Evolutionary conservation across 306 rosid species (phyloP), one percentile per base, ranked within the genome.

Genomic region (Begonia loranthoides): DNA sequence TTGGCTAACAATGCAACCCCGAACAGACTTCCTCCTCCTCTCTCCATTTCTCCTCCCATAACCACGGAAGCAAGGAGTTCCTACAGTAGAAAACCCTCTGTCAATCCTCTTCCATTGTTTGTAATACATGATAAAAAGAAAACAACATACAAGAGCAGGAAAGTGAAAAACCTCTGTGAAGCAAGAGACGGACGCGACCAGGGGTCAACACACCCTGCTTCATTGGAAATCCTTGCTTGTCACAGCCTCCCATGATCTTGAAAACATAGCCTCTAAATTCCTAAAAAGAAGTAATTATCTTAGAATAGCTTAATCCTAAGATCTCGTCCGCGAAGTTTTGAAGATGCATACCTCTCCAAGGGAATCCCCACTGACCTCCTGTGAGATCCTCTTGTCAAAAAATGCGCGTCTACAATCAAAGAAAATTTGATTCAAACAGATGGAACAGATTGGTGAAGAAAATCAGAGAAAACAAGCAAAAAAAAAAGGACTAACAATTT

Each of bases 201-300:
- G 67, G 56, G 45, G 80, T 70, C 55, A 70, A 49, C n/a, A 75
- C 80, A 51, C 76, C 80, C 56, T 70, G 76, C 73, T 75, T 75
- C 76, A 75, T 66, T 38, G 73, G 80, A 58, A 70, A 75, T 22
- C 80, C 76, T 45, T 75, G 73, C 59, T 75, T 75, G 71, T 75
- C 76, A 52, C 76, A 66, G 22, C 80, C 80, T 45, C 73, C 76
- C 70, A 70, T 75, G 6, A 70, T 75, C 17, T 75, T 75, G 38
- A 75, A 75, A 10, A 70, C 65, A 14, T 70, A 75, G 4, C 76
- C 76, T 41, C 50, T 66, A 52, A 75, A 75, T 49, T 75, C 76
- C 73, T 70, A 61, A 22, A 47, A 46, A 15, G n/a, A 41, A 9
- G 22, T 19, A 1, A 2, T 19, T 19, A 2, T 19, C 22, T 19